A percentile compares a stretch with the other conserved stretches of the same genome.
Evolutionary conservation across 192 early-diverging fungal species (phyloP).

Genomic region (Gonapodya sp.): DNA sequence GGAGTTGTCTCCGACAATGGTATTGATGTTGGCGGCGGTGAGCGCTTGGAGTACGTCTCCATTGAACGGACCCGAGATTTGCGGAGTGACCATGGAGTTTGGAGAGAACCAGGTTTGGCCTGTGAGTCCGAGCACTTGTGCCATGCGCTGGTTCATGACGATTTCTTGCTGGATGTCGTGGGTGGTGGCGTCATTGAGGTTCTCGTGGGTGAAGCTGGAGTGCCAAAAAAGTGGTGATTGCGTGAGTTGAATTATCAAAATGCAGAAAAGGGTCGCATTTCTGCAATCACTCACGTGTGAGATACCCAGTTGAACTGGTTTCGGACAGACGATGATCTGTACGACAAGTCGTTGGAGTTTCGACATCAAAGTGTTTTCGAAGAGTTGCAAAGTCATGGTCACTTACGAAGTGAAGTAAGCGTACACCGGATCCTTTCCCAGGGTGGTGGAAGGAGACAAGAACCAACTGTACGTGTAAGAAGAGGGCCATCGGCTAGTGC

Average conservation of each 20-base stretch:
- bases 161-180: no score
- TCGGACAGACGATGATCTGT: no score
- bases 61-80: conserved; percentile 13
- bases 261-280: no score
- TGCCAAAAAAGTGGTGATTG: neutral
- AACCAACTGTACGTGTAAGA: conserved; percentile 10
- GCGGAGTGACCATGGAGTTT: conserved; percentile 12
- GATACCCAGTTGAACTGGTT: no score
- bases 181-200: no score
- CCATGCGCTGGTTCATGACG: neutral
- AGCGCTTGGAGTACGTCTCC: neutral
- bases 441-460: neutral
- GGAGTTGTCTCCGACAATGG: conserved; percentile 13
- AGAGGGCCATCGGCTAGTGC: conserved; percentile 26
- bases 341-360: no score
- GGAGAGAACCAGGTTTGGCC: neutral
- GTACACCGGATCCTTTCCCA: conserved; percentile 24
- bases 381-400: no score
- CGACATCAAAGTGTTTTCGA: no score
- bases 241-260: no score
- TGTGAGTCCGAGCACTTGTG: neutral
- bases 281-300: no score
- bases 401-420: neutral
- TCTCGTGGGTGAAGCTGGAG: neutral
- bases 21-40: neutral